Evolutionary conservation across 768 basidiomycete species (phyloP), one percentile per base, ranked within the genome.

Genomic region (Suillus luteus): DNA sequence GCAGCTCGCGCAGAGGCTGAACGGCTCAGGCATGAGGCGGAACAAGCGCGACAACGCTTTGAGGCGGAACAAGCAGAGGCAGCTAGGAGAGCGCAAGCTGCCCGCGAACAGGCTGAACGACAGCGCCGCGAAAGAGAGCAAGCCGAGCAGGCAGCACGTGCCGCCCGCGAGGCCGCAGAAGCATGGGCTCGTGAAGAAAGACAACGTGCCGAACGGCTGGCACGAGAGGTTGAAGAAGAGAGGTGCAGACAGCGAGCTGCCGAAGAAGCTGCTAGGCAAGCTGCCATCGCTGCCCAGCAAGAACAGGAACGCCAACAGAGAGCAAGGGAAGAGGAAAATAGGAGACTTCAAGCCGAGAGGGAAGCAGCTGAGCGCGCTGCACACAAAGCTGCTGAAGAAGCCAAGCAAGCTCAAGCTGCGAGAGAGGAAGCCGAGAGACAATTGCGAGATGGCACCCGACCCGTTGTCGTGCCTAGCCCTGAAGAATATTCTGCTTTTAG

Each of bases 331-430:
- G 33, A 57, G 37, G 27, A 38, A 57, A 57, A 41, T 35, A 49
- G 38, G 55, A 63, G 65, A 57, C 62, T 38, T 4, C 62, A 64
- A 24, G 58, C 64, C 19, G 60, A 40, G 61, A 66, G 40, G 48
- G 67, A 66, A 22, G 73, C 65, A 2, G 73, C 72, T 1, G 72
- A 75, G 51, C 68, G 63, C 22, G 70, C 70, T 0, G 73, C 73
- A 55, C 68, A 67, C 19, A 62, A 15, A 22, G 71, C 71, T 11
- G 66, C 57, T 4, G 69, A 75, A 19, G 54, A 70, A 55, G 72
- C 73, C 7, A 69, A 31, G 63, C 69, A 62, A 52, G 72, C 70
- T 2, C 67, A 52, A 38, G 60, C 64, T 41, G 72, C 68, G 24
- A 63, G 43, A 37, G 67, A 75, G 37, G 68, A 59, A 24, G 69